phyloP scores from a whole-genome alignment of 345 rosid species.

The Laguncularia racemosa region DNA sequence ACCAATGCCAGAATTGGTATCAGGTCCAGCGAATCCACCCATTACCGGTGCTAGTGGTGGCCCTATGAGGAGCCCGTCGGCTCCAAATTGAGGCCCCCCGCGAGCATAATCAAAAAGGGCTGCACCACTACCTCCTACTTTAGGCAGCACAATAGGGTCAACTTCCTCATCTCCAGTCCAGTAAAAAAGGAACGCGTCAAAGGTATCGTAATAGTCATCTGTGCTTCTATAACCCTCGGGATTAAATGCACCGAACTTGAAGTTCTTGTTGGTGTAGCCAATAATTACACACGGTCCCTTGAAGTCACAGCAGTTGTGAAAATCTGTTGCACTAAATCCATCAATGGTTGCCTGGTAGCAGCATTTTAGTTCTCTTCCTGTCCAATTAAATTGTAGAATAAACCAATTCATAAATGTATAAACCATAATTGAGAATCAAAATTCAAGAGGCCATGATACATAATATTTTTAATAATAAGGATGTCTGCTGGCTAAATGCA shows the following conservation, averaged over 20 bases:
- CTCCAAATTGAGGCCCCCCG: constrained; percentile 67
- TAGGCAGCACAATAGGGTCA: constrained; percentile 43
- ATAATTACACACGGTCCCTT: constrained; percentile 89
- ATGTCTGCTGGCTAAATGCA: too few species aligned
- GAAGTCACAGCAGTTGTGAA: constrained; percentile 74
- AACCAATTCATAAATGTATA: neutral
- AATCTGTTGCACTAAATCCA: constrained; percentile 74
- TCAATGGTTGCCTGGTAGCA: constrained; percentile 68
- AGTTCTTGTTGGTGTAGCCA: constrained; percentile 55
- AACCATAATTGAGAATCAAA: neutral
- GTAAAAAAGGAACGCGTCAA: constrained; percentile 76
- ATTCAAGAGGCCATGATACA: neutral
- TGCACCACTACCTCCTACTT: constrained; percentile 86
- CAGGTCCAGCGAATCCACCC: constrained; percentile 82
- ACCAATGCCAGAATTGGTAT: constrained; percentile 70
- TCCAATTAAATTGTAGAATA: neutral
- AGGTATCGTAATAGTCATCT: constrained; percentile 75
- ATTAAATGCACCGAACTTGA: constrained; percentile 77
- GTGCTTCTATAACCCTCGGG: constrained; percentile 92
- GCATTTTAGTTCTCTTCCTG: constrained; percentile 70
- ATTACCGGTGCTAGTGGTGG: constrained; percentile 72
- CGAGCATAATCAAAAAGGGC: constrained; percentile 78
- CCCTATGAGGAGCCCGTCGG: constrained; percentile 75
- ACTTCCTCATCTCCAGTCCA: constrained; percentile 33
- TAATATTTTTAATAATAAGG: neutral